These are phyloP conservation scores for Cystobasidium onofrii DNA, from an alignment of 768 basidiomycete genomes.

Conservation along the genomic window DNA sequence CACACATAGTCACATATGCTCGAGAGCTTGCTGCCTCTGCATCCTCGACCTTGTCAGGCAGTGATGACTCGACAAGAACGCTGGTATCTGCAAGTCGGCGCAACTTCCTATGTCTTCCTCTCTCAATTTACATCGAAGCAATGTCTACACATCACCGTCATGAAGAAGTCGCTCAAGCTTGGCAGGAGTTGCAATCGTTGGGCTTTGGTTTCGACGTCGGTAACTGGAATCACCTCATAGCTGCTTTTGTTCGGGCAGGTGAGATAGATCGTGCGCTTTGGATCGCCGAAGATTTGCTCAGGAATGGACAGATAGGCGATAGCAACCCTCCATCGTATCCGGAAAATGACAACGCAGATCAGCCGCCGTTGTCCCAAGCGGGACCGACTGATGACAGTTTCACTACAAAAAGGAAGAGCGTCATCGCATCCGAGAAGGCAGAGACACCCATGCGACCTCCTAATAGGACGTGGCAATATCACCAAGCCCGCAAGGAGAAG, in stretches of 20 bases:
- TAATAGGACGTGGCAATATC: constrained; percentile 7
- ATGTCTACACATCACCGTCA: constrained; percentile 61
- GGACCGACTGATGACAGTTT: neutral
- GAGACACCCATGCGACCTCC: constrained; percentile 28
- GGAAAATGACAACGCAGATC: neutral
- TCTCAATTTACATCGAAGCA: constrained; percentile 73
- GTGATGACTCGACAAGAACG: neutral
- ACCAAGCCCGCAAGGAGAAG: neutral
- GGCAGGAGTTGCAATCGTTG: constrained; percentile 56
- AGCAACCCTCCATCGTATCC: neutral
- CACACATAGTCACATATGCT: constrained; percentile 38
- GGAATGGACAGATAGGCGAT: neutral
- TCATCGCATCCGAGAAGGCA: neutral
- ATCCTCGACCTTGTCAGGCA: constrained; percentile 3
- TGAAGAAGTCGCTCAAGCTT: constrained; percentile 56
- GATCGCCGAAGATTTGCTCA: constrained; percentile 65
- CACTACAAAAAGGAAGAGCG: neutral
- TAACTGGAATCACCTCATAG: constrained; percentile 81
- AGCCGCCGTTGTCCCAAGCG: neutral
- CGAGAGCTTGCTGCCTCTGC: neutral
- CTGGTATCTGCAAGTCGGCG: constrained; percentile 44
- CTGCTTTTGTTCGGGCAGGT: constrained; percentile 69
- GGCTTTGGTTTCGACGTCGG: constrained; percentile 75
- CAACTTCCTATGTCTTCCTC: constrained; percentile 63
- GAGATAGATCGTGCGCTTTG: constrained; percentile 76